Evolutionary conservation across 2,329 filamentous ascomycete species (phyloP).

Genomic region (Aspergillus pseudoglaucus): DNA sequence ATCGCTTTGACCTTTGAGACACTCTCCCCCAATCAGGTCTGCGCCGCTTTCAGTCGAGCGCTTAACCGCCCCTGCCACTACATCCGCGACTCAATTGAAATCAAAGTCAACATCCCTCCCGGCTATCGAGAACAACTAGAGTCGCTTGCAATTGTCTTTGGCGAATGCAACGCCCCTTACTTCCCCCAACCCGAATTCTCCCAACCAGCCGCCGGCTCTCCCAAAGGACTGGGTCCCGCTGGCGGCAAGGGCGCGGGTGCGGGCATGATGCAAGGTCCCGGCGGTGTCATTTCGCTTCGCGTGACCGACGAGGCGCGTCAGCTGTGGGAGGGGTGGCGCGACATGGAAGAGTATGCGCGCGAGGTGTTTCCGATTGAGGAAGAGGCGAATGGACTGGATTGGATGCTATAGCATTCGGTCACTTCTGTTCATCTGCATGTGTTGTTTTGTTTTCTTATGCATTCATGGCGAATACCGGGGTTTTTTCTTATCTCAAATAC

Average conservation of each 20-base stretch:
- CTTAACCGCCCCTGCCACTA: slow-evolving; percentile 74
- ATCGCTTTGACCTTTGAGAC: slow-evolving; percentile 89
- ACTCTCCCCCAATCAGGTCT: slow-evolving; percentile 75
- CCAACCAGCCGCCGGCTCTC: slow-evolving; percentile 31
- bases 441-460: slow-evolving; percentile 8
- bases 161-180: slow-evolving; percentile 54
- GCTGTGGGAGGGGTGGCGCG: slow-evolving; percentile 86
- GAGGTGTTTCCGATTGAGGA: slow-evolving; percentile 95
- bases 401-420: slow-evolving; percentile 58
- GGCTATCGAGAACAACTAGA: slow-evolving; percentile 87
- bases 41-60: slow-evolving; percentile 69
- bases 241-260: slow-evolving; percentile 35
- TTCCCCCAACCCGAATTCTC: slow-evolving; percentile 55
- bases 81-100: slow-evolving; percentile 64
- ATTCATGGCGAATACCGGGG: slow-evolving; percentile 18
- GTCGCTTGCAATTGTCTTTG: slow-evolving; percentile 54
- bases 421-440: slow-evolving; percentile 5
- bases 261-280: slow-evolving; percentile 44
- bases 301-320: slow-evolving; percentile 70
- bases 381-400: slow-evolving; percentile 83
- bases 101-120: slow-evolving; percentile 76
- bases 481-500: slow-evolving; percentile 8
- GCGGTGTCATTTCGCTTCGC: slow-evolving; percentile 55
- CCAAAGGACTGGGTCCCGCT: slow-evolving; percentile 31
- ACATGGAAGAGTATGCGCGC: slow-evolving; percentile 86